phyloP scores from a whole-genome alignment of 352 stramenopile genomes.

The Phytophthora fragariae region DNA sequence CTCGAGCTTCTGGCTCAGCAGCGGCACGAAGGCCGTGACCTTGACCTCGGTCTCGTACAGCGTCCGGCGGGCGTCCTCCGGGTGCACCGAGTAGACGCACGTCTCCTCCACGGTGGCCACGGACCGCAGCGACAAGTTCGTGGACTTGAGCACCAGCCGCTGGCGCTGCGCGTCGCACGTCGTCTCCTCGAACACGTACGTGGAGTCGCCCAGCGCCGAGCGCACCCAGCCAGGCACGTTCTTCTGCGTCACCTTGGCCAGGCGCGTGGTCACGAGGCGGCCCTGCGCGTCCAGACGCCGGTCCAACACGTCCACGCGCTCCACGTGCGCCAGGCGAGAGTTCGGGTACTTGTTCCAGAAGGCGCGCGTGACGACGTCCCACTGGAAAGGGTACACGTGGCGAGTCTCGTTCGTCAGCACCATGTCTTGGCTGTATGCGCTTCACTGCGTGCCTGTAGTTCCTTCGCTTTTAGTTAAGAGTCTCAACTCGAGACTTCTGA shows the following conservation, averaged over 20 bases:
- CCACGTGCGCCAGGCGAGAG: constrained; percentile 75
- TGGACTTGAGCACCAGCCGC: constrained; percentile 81
- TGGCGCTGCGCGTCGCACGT: constrained; percentile 73
- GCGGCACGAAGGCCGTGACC: constrained; percentile 84
- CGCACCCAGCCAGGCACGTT: constrained; percentile 84
- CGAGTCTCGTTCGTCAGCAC: constrained; percentile 79
- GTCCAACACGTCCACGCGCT: constrained; percentile 86
- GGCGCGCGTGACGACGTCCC: constrained; percentile 85
- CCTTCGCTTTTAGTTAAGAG: background rate
- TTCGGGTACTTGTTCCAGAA: constrained; percentile 94
- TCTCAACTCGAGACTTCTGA: constrained; percentile 22
- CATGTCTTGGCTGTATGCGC: too few species aligned
- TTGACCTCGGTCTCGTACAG: constrained; percentile 79
- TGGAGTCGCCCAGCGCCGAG: constrained; percentile 66
- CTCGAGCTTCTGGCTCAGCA: constrained; percentile 85
- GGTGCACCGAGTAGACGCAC: constrained; percentile 82
- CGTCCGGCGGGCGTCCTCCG: constrained; percentile 60
- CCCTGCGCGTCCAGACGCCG: constrained; percentile 72
- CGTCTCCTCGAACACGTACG: constrained; percentile 87
- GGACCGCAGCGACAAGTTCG: constrained; percentile 80
- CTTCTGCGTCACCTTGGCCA: constrained; percentile 80
- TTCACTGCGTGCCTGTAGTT: too few species aligned
- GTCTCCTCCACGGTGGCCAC: constrained; percentile 85
- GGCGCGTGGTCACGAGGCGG: constrained; percentile 65
- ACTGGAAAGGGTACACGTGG: constrained; percentile 84